Conservation (phyloP, 2,329 filamentous ascomycete species). For the Epicoccum nigrum region DNA sequence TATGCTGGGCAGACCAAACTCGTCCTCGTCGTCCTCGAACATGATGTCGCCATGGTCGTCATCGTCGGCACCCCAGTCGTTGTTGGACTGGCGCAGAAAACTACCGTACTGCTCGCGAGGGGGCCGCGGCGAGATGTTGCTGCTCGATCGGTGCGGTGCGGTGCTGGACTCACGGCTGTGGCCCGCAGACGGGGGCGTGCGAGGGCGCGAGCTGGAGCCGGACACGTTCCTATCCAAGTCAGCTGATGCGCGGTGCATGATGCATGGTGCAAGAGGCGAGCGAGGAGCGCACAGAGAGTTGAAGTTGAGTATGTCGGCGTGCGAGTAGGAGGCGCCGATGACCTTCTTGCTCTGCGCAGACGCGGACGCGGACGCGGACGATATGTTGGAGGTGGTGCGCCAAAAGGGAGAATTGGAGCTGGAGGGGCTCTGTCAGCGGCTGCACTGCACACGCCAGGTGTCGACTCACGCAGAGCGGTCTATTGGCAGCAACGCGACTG, state of each 20-base stretch:
- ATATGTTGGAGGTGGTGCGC: conserved; percentile 62
- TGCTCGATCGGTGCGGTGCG: conserved; percentile 60
- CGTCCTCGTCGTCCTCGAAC: conserved; percentile 87
- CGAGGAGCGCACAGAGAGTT: conserved; percentile 72
- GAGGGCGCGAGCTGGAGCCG: conserved; percentile 68
- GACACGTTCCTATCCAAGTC: conserved; percentile 61
- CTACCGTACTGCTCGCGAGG: conserved; percentile 77
- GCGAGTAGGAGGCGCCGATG: conserved; percentile 93
- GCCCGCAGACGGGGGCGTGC: conserved; percentile 72
- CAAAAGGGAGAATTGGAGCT: conserved; percentile 92
- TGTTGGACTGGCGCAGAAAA: conserved; percentile 80
- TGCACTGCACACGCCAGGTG: background rate
- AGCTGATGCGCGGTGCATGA: conserved; percentile 10
- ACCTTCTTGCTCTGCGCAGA: conserved; percentile 68
- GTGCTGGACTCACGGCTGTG: conserved; percentile 63
- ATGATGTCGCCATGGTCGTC: conserved; percentile 73
- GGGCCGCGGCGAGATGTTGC: conserved; percentile 62
- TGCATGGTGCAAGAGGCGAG: no score
- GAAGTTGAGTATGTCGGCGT: conserved; percentile 91
- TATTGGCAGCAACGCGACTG: conserved; percentile 32
- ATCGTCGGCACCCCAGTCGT: conserved; percentile 80
- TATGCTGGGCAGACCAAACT: conserved; percentile 92
- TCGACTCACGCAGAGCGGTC: conserved; percentile 47
- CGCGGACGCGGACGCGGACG: conserved; percentile 34
- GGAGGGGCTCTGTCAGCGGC: conserved; percentile 32